Evolutionary conservation across 2,329 filamentous ascomycete species (phyloP), one percentile per base, ranked within the genome.

Genomic region (Lecanosticta acicola): DNA sequence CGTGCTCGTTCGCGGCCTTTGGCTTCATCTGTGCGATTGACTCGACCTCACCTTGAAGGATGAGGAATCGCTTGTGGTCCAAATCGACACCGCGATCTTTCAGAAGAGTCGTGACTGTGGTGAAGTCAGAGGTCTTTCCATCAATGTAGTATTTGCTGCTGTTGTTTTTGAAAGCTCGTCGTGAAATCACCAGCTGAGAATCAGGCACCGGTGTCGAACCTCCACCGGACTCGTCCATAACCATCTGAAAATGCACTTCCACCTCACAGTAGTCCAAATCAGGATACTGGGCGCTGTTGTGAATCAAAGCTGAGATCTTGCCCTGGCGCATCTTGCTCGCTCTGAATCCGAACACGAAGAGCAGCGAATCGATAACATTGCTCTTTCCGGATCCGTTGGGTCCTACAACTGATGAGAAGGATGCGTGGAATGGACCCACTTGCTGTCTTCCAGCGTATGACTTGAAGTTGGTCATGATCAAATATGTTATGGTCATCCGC

Each of bases 11-110:
- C 34, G 79, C 83, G 3, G 94, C 93, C 67, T 98, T 98, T 14
- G 94, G 78, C 69, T 98, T 98, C 93, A 98, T 98, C 68, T 97
- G 93, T 4, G 93, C 91, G 63, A 98, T 98, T 0, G 91, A 96
- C 67, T 98, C 93, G 48, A 98, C 93, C 66, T 98, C 93, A 62
- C 93, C 93, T 67, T 98, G 93, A 9, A 98, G 73, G 62, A 98
- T 98, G 43, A 98, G 72, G 70, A 98, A 98, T 49, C 93, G 87
- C 71, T 98, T 98, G 71, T 98, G 93, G 61, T 98, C 93, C 17
- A 98, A 76, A 70, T 98, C 93, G 13, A 98, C 87, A 1, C 93
- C 94, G 18, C 87, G 82, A 17, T 89, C 88, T 46, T 85, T 85
- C 7, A 98, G 78, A 11, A 98, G 74, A 0, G 84, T 87, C 0